phyloP scores from a whole-genome alignment of 2,329 filamentous ascomycete genomes.

The Colletotrichum musicola region DNA sequence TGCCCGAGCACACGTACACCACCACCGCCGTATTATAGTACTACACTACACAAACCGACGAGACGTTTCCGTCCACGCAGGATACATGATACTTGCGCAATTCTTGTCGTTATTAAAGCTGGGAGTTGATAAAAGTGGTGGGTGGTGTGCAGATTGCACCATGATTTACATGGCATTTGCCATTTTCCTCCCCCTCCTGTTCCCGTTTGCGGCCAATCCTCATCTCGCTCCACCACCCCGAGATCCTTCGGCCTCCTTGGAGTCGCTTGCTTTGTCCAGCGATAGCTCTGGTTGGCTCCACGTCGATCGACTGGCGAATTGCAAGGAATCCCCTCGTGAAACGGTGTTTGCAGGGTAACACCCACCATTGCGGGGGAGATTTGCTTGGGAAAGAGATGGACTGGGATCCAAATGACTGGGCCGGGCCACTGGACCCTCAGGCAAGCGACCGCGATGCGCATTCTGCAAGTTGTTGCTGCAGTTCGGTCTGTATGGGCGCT shows the following conservation, averaged over 20 bases:
- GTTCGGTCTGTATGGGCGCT: slow-evolving; percentile 17
- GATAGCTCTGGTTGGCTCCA: background rate
- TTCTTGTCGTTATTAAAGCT: too few species aligned
- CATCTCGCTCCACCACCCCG: slow-evolving; percentile 7
- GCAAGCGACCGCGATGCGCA: background rate
- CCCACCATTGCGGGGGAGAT: slow-evolving; percentile 20
- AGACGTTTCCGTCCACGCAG: too few species aligned
- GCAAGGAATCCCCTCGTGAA: slow-evolving; percentile 25
- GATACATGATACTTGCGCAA: too few species aligned
- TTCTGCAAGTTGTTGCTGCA: slow-evolving; percentile 20
- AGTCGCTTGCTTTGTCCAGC: background rate
- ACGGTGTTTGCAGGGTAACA: slow-evolving; percentile 25
- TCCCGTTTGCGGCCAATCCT: slow-evolving; percentile 12
- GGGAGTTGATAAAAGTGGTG: too few species aligned
- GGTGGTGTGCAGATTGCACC: background rate
- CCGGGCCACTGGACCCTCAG: background rate
- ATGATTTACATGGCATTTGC: slow-evolving; percentile 7
- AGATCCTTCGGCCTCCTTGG: background rate
- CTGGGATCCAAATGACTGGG: slow-evolving; percentile 6
- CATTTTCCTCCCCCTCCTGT: slow-evolving; percentile 5
- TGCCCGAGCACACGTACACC: too few species aligned
- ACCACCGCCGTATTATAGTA: too few species aligned
- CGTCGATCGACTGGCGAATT: slow-evolving; percentile 18
- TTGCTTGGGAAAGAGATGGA: slow-evolving; percentile 2
- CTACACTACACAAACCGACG: too few species aligned